Conservation (phyloP, 192 early-diverging fungal genomes). For the Physocladia obscura region DNA sequence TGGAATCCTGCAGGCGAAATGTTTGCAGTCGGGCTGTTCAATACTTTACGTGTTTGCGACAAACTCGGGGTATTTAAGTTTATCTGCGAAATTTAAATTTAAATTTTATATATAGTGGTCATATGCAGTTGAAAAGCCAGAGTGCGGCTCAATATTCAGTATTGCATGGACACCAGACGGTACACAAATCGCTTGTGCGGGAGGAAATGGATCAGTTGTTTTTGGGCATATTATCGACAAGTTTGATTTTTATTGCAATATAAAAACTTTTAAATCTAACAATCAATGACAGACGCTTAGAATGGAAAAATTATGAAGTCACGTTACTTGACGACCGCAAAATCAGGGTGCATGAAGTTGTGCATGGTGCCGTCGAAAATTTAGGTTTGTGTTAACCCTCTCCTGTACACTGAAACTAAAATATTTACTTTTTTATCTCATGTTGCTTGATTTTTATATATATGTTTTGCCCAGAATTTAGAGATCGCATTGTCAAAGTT, state of each 20-base stretch:
- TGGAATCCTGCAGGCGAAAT: constrained; percentile 60
- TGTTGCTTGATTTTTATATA: neutral
- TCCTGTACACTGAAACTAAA: neutral
- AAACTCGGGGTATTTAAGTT: constrained; percentile 47
- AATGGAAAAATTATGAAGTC: constrained; percentile 64
- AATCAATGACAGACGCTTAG: constrained; percentile 36
- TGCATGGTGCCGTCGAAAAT: constrained; percentile 47
- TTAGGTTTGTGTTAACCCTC: constrained; percentile 33
- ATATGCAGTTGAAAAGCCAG: constrained; percentile 49
- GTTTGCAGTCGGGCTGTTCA: constrained; percentile 61
- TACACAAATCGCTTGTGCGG: constrained; percentile 56
- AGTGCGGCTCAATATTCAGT: constrained; percentile 52
- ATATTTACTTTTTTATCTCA: constrained; percentile 15
- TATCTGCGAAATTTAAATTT: neutral
- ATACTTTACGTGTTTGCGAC: constrained; percentile 54
- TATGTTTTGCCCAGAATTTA: constrained; percentile 41
- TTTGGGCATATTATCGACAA: constrained; percentile 57
- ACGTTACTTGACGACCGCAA: constrained; percentile 55
- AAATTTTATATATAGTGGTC: constrained; percentile 52
- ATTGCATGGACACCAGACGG: constrained; percentile 66
- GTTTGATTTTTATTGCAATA: constrained; percentile 1
- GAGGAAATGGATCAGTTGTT: constrained; percentile 52
- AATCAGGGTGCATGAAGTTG: constrained; percentile 49
- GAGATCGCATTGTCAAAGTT: constrained; percentile 57
- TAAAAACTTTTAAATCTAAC: neutral